Percentiles rank a stretch among this genome's conserved stretches.
Conservation (phyloP, 163 green algal species). For the Prototheca wickerhamii region DNA sequence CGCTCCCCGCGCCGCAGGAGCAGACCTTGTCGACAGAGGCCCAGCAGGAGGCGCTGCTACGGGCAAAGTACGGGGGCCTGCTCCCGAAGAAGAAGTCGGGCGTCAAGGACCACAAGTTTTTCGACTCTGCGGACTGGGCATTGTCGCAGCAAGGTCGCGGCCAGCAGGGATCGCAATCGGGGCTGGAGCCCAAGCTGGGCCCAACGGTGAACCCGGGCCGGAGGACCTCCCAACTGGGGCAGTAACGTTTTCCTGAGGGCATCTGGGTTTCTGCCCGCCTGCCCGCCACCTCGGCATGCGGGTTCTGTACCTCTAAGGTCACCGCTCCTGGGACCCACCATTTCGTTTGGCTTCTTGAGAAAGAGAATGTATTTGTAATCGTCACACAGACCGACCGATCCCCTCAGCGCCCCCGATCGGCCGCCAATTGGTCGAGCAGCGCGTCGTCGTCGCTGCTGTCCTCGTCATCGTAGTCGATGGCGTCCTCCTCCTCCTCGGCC, state of each 20-base stretch:
- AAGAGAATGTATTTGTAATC: no score
- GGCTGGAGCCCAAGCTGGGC: constrained; percentile 51
- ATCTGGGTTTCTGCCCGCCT: not conserved
- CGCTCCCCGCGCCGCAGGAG: no score
- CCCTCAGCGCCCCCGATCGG: constrained; percentile 2
- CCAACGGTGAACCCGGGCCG: constrained; percentile 34
- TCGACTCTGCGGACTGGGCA: constrained; percentile 70
- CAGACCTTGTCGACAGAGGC: constrained; percentile 46
- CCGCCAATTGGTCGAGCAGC: constrained; percentile 23
- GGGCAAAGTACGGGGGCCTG: constrained; percentile 61
- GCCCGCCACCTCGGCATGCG: no score
- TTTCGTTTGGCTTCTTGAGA: not conserved
- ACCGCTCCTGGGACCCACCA: no score
- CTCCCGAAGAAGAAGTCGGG: constrained; percentile 65
- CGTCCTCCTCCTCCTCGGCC: constrained; percentile 20
- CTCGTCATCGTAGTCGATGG: constrained; percentile 16
- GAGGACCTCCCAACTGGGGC: constrained; percentile 45
- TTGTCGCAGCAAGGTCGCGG: constrained; percentile 52
- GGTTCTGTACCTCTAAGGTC: no score
- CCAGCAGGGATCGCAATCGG: not conserved
- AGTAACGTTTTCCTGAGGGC: not conserved
- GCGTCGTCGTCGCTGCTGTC: constrained; percentile 19
- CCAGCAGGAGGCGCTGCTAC: constrained; percentile 54
- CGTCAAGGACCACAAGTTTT: constrained; percentile 57
- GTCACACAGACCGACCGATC: no score